Conservation (phyloP, 768 basidiomycete genomes). For the Tephrocybe sp. region DNA sequence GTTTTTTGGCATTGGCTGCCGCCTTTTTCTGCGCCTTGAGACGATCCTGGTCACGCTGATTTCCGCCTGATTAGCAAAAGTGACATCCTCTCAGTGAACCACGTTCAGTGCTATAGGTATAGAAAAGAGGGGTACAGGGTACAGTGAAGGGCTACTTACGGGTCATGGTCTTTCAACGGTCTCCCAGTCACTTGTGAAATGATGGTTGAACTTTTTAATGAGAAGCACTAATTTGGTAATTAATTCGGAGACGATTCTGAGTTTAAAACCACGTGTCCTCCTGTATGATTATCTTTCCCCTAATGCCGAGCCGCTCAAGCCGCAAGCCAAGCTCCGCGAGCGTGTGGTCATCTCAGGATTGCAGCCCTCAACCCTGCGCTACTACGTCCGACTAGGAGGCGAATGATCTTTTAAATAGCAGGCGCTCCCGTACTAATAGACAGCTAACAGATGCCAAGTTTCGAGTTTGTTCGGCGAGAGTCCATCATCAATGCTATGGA, state of each 20-base stretch:
- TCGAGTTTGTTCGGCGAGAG: too few relatives aligned
- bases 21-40: conserved; percentile 71
- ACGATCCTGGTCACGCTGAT: conserved; percentile 78
- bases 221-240: conserved; percentile 6
- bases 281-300: neutral
- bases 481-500: conserved; percentile 2
- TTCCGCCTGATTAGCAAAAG: conserved; percentile 55
- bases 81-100: conserved; percentile 20
- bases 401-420: neutral
- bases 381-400: conserved; percentile 10
- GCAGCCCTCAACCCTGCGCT: conserved; percentile 3
- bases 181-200: conserved; percentile 10
- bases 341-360: conserved; percentile 1
- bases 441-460: too few relatives aligned
- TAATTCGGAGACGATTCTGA: conserved; percentile 22
- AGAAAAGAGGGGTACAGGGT: conserved; percentile 5
- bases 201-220: neutral
- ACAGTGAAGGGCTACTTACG: conserved; percentile 37
- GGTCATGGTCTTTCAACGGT: conserved; percentile 47
- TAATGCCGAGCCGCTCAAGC: conserved; percentile 16
- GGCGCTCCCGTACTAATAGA: conserved; percentile 1
- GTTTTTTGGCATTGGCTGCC: conserved; percentile 50
- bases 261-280: conserved; percentile 13
- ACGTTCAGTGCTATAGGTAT: conserved; percentile 15
- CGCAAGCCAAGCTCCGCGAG: conserved; percentile 11